Evolutionary conservation across 441 rosid genomes (phyloP), one percentile per base, ranked within the genome.

Genomic region (Omphalea diandra): DNA sequence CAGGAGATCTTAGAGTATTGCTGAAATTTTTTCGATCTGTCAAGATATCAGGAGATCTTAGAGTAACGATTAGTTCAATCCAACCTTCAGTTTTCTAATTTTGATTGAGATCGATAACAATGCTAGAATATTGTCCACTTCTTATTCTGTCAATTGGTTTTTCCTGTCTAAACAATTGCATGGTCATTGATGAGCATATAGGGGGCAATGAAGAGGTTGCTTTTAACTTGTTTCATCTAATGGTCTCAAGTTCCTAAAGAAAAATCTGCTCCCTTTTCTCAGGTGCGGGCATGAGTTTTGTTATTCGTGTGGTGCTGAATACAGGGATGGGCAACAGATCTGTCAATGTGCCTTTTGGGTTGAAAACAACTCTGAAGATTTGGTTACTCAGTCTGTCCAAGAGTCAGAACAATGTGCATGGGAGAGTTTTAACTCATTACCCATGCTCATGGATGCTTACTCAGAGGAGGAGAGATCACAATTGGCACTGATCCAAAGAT

Each of bases 201-300:
- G 9, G 55, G 11, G 27, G 20, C 35, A 26, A n/a, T 69, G 18
- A 27, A 36, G 22, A 22, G 35, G 50, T n/a, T 58, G 43, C n/a
- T 4, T 40, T 41, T 4, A 44, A 32, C 54, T 47, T 50, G 33
- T n/a, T 41, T 20, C 26, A 18, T 6, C 54, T 12, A 36, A 32
- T 38, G 27, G 27, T 67, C 38, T 9, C 29, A 50, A 32, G 54
- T 60, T 54, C 15, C 41, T 52, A 36, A 76, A 40, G 50, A 50
- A n/a, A 47, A 43, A 22, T 63, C 41, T 71, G 50, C 49, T 75
- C 38, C 35, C 15, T 36, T 58, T 74, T 78, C 18, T 31, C 84
- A 94, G 97, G 90, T 91, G 99, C 1, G 84, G 97, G 65, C 96
- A 92, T 0, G 96, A 92, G 85, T 92, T 92, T 77, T 94, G 98